Percentiles rank a stretch among this genome's conserved stretches.
Evolutionary conservation across 768 basidiomycete species (phyloP).

Genomic region (Agaricus sinodeliciosus): DNA sequence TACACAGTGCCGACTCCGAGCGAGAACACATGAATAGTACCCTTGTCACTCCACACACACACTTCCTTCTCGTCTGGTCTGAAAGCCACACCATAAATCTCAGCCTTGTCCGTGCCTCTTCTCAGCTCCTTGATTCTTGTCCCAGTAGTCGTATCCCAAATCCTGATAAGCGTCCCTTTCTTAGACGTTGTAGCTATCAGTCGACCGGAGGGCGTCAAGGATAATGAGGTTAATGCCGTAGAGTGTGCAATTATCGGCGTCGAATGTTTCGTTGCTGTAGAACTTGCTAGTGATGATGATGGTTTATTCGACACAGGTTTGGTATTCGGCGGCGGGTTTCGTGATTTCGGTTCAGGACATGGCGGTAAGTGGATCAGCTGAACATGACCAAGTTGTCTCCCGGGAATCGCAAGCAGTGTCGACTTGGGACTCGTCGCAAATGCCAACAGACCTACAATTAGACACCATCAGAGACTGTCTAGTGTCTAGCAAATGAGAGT

Average conservation of each 20-base stretch:
- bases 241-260: constrained; percentile 82
- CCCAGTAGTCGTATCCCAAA: constrained; percentile 76
- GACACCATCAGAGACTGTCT: background rate
- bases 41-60: constrained; percentile 94
- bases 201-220: constrained; percentile 71
- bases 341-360: constrained; percentile 53
- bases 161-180: constrained; percentile 77
- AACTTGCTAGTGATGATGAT: constrained; percentile 24
- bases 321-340: constrained; percentile 48
- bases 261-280: constrained; percentile 40
- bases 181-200: constrained; percentile 80
- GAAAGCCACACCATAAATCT: constrained; percentile 87
- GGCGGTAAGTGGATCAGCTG: constrained; percentile 83
- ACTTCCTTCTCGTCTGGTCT: constrained; percentile 81
- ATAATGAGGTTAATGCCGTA: constrained; percentile 70
- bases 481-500: constrained; percentile 13
- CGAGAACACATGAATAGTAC: constrained; percentile 87
- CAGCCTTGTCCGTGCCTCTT: constrained; percentile 83
- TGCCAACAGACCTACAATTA: constrained; percentile 56
- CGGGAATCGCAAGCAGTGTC: constrained; percentile 81
- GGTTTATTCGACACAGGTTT: constrained; percentile 19
- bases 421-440: constrained; percentile 73
- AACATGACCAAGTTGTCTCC: constrained; percentile 82
- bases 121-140: constrained; percentile 75
- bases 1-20: constrained; percentile 60